Base-by-base conservation (phyloP, 2,329 filamentous ascomycete species). In the Colletotrichum sidae region DNA sequence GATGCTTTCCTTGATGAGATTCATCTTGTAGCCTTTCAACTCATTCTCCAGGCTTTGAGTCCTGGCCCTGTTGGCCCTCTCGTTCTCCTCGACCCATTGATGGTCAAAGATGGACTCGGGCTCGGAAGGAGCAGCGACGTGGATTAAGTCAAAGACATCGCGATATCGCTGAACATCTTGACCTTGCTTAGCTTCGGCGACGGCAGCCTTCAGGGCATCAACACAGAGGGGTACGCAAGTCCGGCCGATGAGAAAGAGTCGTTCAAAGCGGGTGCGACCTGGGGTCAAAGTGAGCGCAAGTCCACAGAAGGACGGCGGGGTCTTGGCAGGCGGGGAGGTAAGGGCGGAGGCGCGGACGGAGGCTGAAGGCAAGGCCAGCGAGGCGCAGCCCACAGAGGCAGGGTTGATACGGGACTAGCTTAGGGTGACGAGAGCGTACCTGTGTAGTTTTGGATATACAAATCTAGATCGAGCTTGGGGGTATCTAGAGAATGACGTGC, bases 1-100 rank as follows among this genome's bases (percentile, higher is more conserved):
- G 72, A 98, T 97, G 80, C 94, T 97, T 80, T 99, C 96, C 76
- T 97, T 97, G 72, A 99, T 94, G 47, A 98, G 81, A 72, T 98
- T 99, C 75, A 97, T 97, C 79, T 96, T 97, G 78, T 98, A 98
- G 1, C 90, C 91, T 77, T 94, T 94, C 17, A 99, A 83, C 77
- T 98, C 93, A 13, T 86, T 82, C 74, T 97, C 93, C 60, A 98
- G 83, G n/a, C 91, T 87, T 60, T 88, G 83, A 1, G 90, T 90
- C 76, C 97, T 91, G 2, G 81, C 79, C 70, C 87, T 87, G 71
- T 94, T 92, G 55, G 85, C 81, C 68, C 87, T 87, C 25, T 89
- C 87, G 42, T 86, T 90, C 63, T 80, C 83, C 8, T 90, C 85
- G n/a, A 91, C 85, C 95, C 95, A 98, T n/a, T 81, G 80, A 25